These are phyloP conservation scores for Cladophialophora yegresii DNA, from an alignment of 2,329 filamentous ascomycete species.

Conservation along the genomic window DNA sequence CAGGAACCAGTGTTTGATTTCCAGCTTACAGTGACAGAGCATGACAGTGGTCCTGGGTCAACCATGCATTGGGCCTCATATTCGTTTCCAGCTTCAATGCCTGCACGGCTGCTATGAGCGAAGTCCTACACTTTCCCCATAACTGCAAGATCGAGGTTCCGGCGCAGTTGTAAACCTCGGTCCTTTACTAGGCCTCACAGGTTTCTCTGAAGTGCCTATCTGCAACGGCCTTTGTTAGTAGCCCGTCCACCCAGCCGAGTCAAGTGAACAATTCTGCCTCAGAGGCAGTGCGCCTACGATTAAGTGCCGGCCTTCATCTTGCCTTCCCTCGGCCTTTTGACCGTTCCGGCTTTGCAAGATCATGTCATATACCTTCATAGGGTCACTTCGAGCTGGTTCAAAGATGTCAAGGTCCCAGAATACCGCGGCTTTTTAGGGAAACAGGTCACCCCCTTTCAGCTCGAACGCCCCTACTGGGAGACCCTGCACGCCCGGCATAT, in stretches of 20 bases:
- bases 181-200: no score
- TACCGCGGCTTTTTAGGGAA: conserved; percentile 53
- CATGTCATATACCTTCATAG: conserved; percentile 61
- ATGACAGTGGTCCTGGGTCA: no score
- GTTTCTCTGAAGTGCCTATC: no score
- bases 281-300: no score
- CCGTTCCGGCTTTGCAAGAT: conserved; percentile 51
- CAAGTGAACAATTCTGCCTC: no score
- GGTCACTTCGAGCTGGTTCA: conserved; percentile 58
- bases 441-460: conserved; percentile 54
- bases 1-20: not conserved
- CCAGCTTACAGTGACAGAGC: not conserved
- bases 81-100: not conserved
- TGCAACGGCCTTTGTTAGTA: no score
- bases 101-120: not conserved
- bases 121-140: not conserved
- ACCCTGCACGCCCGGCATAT: conserved; percentile 55
- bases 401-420: conserved; percentile 54
- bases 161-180: no score
- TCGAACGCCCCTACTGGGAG: conserved; percentile 41
- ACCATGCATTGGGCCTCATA: not conserved
- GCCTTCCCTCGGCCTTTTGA: conserved; percentile 51
- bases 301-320: conserved; percentile 45
- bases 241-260: no score
- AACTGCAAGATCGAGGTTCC: no score